Conservation (phyloP, 2,329 filamentous ascomycete genomes). For the Acephala macrosclerotiorum region DNA sequence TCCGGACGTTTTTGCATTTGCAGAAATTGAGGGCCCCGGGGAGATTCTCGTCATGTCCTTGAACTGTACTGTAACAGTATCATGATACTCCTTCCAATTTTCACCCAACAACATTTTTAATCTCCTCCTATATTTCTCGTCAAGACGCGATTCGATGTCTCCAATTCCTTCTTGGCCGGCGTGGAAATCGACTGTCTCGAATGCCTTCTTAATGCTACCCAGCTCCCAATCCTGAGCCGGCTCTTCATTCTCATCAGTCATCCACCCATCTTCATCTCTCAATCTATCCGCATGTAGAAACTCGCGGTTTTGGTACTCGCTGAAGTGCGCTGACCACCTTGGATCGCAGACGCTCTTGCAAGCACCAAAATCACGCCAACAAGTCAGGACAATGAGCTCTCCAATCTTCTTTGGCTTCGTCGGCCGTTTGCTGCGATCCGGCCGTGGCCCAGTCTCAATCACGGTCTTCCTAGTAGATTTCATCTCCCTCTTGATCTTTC, state of each 20-base stretch:
- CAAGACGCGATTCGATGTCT: not conserved
- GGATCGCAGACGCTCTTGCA: constrained; percentile 21
- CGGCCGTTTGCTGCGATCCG: no score
- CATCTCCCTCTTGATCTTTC: not conserved
- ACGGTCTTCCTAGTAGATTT: not conserved
- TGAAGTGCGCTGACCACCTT: constrained; percentile 19
- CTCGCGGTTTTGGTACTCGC: not conserved
- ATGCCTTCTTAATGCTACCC: constrained; percentile 15
- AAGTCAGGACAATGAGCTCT: constrained; percentile 9
- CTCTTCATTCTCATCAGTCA: constrained; percentile 7
- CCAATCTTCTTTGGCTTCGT: not conserved
- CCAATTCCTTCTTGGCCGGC: not conserved
- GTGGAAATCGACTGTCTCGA: constrained; percentile 2
- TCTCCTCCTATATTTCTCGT: not conserved
- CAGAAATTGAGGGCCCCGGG: not conserved
- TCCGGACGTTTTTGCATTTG: no score
- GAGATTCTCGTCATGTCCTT: not conserved
- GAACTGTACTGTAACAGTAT: not conserved
- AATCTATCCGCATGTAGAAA: not conserved
- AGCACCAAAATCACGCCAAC: constrained; percentile 22
- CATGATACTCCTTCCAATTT: not conserved
- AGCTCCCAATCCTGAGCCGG: constrained; percentile 8
- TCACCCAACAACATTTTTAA: not conserved
- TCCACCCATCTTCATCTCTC: not conserved
- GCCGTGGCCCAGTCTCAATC: no score